Evolutionary conservation across 2,329 filamentous ascomycete species (phyloP).

Genomic region (Sphaceloma murrayae): DNA sequence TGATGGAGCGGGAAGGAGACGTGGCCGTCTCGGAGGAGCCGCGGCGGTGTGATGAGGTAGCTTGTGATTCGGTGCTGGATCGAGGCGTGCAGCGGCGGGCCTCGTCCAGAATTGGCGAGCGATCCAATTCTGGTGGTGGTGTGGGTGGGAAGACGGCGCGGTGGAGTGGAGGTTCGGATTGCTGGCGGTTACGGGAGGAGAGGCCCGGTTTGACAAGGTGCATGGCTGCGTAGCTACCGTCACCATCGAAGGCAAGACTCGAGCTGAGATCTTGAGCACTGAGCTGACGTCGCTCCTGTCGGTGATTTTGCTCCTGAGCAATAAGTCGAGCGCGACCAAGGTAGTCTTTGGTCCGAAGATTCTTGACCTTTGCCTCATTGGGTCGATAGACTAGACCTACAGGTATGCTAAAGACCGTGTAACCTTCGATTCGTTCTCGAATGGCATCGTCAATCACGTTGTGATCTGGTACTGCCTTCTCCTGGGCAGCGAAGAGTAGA

Average conservation of each 20-base stretch:
- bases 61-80: slow-evolving; percentile 29
- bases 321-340: slow-evolving; percentile 91
- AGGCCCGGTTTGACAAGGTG: slow-evolving; percentile 86
- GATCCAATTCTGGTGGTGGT: slow-evolving; percentile 82
- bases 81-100: slow-evolving; percentile 17
- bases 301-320: slow-evolving; percentile 47
- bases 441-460: slow-evolving; percentile 98
- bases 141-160: slow-evolving; percentile 92
- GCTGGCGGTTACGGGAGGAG: slow-evolving; percentile 63
- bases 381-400: slow-evolving; percentile 91
- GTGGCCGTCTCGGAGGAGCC: slow-evolving; percentile 33
- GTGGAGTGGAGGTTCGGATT: slow-evolving; percentile 70
- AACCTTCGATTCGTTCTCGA: slow-evolving; percentile 81
- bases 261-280: slow-evolving; percentile 16
- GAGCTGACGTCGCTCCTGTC: slow-evolving; percentile 24
- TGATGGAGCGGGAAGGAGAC: slow-evolving; percentile 23
- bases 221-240: slow-evolving; percentile 81
- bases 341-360: slow-evolving; percentile 95
- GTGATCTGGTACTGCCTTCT: slow-evolving; percentile 93
- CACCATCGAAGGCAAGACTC: slow-evolving; percentile 58
- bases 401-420: slow-evolving; percentile 96
- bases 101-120: slow-evolving; percentile 21
- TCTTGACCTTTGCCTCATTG: slow-evolving; percentile 96
- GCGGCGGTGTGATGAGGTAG: slow-evolving; percentile 29
- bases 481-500: slow-evolving; percentile 79